Evolutionary conservation across 1,284 basidiomycete species (phyloP).

Genomic region (Cryptococcus amylolentus): DNA sequence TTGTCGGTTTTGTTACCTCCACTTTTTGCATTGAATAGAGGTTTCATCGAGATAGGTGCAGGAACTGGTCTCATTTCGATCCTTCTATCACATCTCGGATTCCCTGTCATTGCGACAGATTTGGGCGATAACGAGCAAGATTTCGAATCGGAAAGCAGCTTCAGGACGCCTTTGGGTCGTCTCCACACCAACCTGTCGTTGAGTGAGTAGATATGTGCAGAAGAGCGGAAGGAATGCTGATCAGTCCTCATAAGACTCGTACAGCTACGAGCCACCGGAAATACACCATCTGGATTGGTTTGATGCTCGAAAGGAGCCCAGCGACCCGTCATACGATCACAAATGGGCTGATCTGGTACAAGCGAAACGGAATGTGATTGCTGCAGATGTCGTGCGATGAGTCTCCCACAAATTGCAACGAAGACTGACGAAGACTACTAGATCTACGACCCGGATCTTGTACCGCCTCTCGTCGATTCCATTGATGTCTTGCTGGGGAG

Average conservation of each 20-base stretch:
- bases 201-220: conserved; percentile 29
- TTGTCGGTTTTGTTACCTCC: conserved; percentile 8
- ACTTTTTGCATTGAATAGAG: background rate
- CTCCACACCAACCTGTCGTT: conserved; percentile 35
- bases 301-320: conserved; percentile 14
- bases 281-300: conserved; percentile 36
- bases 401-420: background rate
- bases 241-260: background rate
- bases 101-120: conserved; percentile 35
- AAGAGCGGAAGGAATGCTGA: background rate
- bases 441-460: conserved; percentile 50
- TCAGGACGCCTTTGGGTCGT: conserved; percentile 29
- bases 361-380: conserved; percentile 33
- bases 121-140: conserved; percentile 20
- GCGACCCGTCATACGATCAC: conserved; percentile 12
- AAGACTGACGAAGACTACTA: conserved; percentile 8
- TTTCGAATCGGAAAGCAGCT: background rate
- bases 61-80: conserved; percentile 48
- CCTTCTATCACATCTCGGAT: conserved; percentile 36
- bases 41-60: conserved; percentile 45
- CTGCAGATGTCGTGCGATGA: conserved; percentile 48
- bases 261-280: background rate
- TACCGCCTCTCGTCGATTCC: conserved; percentile 40
- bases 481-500: conserved; percentile 30
- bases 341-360: conserved; percentile 22